Base-by-base conservation (phyloP, 2,329 filamentous ascomycete genomes). In the Xenosphaeropsis pyriputrescens region DNA sequence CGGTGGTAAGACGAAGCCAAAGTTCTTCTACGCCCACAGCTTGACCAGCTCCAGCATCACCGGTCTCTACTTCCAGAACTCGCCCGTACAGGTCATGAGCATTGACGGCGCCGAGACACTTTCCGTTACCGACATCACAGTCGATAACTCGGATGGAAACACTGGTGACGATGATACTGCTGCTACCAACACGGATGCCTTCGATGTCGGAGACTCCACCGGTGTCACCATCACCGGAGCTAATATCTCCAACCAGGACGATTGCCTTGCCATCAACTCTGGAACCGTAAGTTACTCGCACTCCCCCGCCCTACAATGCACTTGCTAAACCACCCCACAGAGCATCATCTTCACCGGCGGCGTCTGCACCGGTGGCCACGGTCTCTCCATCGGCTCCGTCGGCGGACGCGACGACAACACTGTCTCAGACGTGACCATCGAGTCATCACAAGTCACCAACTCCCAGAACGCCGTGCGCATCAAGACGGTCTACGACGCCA, bases 1-100 rank as follows among this genome's bases (percentile, higher is more conserved):
- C 49, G 71, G 73, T 19, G 74, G 74, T 29, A 46, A 66, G 57
- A 70, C 55, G 16, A 79, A 80, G 65, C 75, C 75, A 45, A 72
- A 77, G 60, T 73, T 78, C 59, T 75, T 76, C 62, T 62, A 59
- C 38, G 62, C 63, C 5, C 66, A 76, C 50, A 58, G 56, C 39
- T 49, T 78, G 39, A 68, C 31, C 5, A 54, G 60, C 37, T 72
- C 69, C 4, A 54, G 50, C 18, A 72, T 75, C 53, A 57, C 52
- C 18, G 56, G 58, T 39, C 50, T 73, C 34, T 67, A 66, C 43
- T 58, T 73, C 46, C 59, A 64, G 51, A 72, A 73, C 53, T 63
- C 66, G 11, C 70, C 70, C 2, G 66, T 72, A 4, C 70, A 74
- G 46, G 55, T 63, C 43, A 62, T 69, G 49, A 47, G 53, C 3